These are phyloP conservation scores for Eucalyptus albens DNA, from an alignment of 345 rosid species.

Conservation along the genomic window DNA sequence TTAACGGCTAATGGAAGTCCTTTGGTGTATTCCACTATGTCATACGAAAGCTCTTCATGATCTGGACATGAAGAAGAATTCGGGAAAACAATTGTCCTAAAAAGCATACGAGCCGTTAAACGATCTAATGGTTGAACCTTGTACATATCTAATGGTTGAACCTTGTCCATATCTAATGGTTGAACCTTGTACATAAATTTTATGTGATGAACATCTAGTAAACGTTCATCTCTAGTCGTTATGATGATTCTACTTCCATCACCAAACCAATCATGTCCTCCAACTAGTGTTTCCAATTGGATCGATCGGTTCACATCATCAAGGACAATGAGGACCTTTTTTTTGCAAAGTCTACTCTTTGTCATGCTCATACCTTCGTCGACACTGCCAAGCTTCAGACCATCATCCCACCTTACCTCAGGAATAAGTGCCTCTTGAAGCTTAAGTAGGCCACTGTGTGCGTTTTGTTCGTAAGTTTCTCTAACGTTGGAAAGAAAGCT, in stretches of 20 bases:
- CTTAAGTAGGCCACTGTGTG: too few relatives aligned
- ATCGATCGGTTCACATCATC: not conserved
- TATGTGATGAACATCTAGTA: not conserved
- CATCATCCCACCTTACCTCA: too few relatives aligned
- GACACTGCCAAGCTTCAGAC: not conserved
- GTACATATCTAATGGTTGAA: not conserved
- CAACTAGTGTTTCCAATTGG: not conserved
- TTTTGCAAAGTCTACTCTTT: not conserved
- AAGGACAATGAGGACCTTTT: not conserved
- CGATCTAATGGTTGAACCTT: not conserved
- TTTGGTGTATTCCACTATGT: not conserved
- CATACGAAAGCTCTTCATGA: not conserved
- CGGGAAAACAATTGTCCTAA: not conserved
- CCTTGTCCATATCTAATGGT: not conserved
- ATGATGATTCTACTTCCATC: slow-evolving; percentile 5
- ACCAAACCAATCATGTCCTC: not conserved
- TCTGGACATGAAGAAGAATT: not conserved
- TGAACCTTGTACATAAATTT: too few relatives aligned
- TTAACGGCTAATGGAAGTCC: not conserved
- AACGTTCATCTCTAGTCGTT: not conserved
- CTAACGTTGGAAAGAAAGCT: too few relatives aligned
- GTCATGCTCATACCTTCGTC: not conserved
- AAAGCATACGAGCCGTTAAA: not conserved
- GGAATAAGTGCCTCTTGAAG: too few relatives aligned
- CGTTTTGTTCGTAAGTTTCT: too few relatives aligned